These are phyloP conservation scores for Drosera capensis DNA, from an alignment of 148 eudicot species.

Conservation along the genomic window DNA sequence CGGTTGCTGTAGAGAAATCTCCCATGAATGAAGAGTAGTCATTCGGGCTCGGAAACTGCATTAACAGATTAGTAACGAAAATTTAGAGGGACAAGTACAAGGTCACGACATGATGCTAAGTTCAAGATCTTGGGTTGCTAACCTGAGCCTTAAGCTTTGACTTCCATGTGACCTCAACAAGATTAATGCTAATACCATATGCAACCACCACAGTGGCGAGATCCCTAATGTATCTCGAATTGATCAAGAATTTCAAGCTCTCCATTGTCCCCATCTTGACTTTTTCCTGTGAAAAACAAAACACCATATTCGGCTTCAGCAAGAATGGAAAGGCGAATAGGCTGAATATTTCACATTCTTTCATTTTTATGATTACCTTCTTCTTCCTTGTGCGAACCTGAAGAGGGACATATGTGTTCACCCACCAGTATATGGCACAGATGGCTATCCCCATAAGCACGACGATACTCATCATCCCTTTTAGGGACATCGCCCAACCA, in stretches of 20 bases:
- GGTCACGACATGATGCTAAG: neutral
- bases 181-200: constrained; percentile 92
- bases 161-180: constrained; percentile 99
- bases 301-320: neutral
- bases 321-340: neutral
- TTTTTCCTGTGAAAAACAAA: constrained; percentile 46
- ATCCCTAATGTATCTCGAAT: constrained; percentile 90
- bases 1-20: constrained; percentile 99
- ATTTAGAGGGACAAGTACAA: neutral
- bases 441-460: constrained; percentile 76
- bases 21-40: constrained; percentile 99
- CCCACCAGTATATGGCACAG: constrained; percentile 93
- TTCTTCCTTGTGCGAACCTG: constrained; percentile 96
- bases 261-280: constrained; percentile 89
- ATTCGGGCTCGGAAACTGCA: constrained; percentile 94
- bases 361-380: constrained; percentile 21
- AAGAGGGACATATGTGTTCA: constrained; percentile 61
- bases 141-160: constrained; percentile 99
- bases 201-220: constrained; percentile 94
- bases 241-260: no score
- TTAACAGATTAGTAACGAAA: neutral
- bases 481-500: constrained; percentile 95
- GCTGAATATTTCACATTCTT: no score
- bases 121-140: neutral
- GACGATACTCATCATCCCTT: constrained; percentile 97